Conservation (phyloP, 2,329 filamentous ascomycete species). For the Colletotrichum sp. region DNA sequence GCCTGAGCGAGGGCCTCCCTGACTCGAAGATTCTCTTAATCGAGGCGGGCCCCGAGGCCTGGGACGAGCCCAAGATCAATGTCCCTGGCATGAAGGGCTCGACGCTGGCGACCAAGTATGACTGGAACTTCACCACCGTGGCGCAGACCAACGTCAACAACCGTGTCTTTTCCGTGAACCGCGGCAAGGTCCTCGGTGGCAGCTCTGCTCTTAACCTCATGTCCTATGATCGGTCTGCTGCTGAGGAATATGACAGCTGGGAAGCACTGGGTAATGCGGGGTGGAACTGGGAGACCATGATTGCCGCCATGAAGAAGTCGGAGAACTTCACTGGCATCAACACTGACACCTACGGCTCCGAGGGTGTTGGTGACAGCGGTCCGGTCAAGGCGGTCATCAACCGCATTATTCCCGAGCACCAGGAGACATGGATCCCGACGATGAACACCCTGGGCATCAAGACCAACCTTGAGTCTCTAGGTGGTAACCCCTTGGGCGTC, state of each 20-base stretch:
- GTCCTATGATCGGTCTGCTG: constrained; percentile 35
- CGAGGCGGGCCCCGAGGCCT: constrained; percentile 31
- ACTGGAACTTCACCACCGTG: constrained; percentile 46
- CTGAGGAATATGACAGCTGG: constrained; percentile 37
- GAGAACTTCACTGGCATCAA: constrained; percentile 31
- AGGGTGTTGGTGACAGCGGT: constrained; percentile 24
- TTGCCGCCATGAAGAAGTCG: constrained; percentile 32
- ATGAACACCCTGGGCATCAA: constrained; percentile 46
- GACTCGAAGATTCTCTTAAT: constrained; percentile 30
- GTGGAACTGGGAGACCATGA: constrained; percentile 41
- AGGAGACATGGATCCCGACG: constrained; percentile 47
- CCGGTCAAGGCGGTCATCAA: constrained; percentile 38
- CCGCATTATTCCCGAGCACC: constrained; percentile 45
- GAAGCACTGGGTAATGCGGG: constrained; percentile 36
- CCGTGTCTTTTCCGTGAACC: constrained; percentile 39
- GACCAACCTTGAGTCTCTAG: constrained; percentile 48
- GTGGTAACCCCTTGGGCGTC: constrained; percentile 54
- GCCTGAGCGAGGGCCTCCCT: constrained; percentile 26
- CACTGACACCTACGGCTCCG: constrained; percentile 16
- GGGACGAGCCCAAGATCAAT: constrained; percentile 29
- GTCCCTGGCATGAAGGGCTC: constrained; percentile 30
- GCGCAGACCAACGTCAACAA: constrained; percentile 41
- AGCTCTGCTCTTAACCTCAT: constrained; percentile 49
- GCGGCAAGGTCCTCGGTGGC: constrained; percentile 51
- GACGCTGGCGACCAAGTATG: constrained; percentile 26